Conservation (phyloP, 192 early-diverging fungal genomes). For the Podochytrium sp. region DNA sequence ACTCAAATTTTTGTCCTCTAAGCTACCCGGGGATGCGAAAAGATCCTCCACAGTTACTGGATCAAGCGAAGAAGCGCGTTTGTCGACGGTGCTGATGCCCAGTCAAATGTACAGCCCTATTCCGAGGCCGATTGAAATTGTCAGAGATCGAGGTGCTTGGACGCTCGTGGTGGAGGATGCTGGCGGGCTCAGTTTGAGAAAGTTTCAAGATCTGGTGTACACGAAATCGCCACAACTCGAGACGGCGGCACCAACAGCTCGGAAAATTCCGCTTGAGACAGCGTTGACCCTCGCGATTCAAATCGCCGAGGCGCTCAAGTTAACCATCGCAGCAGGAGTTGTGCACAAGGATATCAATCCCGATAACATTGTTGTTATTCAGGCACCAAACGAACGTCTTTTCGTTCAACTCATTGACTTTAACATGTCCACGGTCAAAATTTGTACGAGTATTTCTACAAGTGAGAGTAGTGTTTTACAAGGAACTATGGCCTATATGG, state of each 20-base stretch:
- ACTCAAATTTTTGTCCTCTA: conserved; percentile 28
- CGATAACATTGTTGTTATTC: conserved; percentile 48
- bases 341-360: conserved; percentile 59
- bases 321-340: conserved; percentile 46
- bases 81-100: neutral
- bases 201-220: conserved; percentile 27
- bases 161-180: conserved; percentile 46
- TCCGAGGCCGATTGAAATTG: conserved; percentile 39
- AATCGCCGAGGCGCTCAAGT: conserved; percentile 46
- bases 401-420: conserved; percentile 53
- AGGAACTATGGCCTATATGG: conserved; percentile 52
- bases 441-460: conserved; percentile 13
- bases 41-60: neutral
- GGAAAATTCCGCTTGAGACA: conserved; percentile 39
- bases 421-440: conserved; percentile 36
- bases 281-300: conserved; percentile 43
- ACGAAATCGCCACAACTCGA: neutral
- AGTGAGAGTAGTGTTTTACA: conserved; percentile 39
- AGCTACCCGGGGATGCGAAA: too few species aligned
- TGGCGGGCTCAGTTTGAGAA: conserved; percentile 40
- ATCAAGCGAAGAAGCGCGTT: conserved; percentile 10
- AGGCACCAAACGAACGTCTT: conserved; percentile 16
- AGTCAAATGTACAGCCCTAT: conserved; percentile 26
- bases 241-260: neutral
- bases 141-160: conserved; percentile 33